A percentile compares a stretch with the other conserved stretches of the same genome.
Conservation (phyloP, 1,139 yeast genomes). For the Blastobotrys capitulatus region DNA sequence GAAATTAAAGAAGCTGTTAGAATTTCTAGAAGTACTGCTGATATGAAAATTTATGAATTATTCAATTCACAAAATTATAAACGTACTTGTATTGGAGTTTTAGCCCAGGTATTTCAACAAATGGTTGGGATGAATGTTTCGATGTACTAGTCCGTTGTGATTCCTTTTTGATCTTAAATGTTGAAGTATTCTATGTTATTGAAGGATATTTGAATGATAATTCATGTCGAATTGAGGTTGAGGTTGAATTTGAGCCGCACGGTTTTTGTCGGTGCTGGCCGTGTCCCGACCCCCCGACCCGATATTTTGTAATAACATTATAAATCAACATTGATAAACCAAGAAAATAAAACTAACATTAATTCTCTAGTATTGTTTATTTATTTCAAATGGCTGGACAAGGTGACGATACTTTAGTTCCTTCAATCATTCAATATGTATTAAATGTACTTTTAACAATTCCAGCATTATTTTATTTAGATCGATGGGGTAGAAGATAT, state of each 20-base stretch:
- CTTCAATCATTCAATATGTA: constrained; percentile 57
- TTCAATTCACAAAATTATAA: constrained; percentile 43
- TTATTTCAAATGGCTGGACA: constrained; percentile 37
- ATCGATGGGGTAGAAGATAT: constrained; percentile 51
- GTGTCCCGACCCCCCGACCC: too few species aligned
- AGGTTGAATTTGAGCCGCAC: too few species aligned
- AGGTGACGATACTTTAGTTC: constrained; percentile 37
- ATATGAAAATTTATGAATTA: constrained; percentile 39
- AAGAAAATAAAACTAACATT: too few species aligned
- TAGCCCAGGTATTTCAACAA: constrained; percentile 68
- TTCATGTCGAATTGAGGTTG: too few species aligned
- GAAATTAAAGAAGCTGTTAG: constrained; percentile 48
- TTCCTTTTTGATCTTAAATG: too few species aligned
- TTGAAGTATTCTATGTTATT: too few species aligned
- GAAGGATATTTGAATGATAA: too few species aligned
- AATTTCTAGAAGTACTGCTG: constrained; percentile 24
- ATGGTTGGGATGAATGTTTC: constrained; percentile 68
- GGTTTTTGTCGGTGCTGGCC: too few species aligned
- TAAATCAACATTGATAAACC: too few species aligned
- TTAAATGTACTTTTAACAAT: constrained; percentile 36
- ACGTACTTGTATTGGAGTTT: constrained; percentile 50
- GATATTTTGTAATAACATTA: too few species aligned
- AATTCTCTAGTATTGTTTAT: constrained; percentile 35
- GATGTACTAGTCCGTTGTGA: constrained; percentile 43
- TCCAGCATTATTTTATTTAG: constrained; percentile 44